These are phyloP conservation scores for Trichosporon inkin DNA, from an alignment of 1,284 basidiomycete species.

Conservation along the genomic window DNA sequence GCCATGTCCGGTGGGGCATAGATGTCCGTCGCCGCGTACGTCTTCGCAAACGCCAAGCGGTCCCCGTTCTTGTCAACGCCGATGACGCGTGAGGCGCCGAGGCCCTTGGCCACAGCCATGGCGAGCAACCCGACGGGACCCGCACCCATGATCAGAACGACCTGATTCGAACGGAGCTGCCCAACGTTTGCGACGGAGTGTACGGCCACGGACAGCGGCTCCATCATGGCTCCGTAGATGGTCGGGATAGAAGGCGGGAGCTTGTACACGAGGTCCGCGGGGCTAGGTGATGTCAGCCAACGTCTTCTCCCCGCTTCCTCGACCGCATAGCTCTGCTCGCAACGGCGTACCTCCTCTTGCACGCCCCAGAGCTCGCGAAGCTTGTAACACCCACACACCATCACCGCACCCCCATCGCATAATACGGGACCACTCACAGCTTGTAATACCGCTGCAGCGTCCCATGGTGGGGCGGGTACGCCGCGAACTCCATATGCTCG, in stretches of 20 bases:
- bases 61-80: constrained; percentile 75
- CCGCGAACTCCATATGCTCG: constrained; percentile 47
- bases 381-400: too few species aligned
- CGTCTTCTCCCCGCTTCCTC: not conserved
- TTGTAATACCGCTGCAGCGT: constrained; percentile 47
- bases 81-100: constrained; percentile 75
- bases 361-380: too few species aligned
- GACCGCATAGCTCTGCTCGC: too few species aligned
- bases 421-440: constrained; percentile 28
- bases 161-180: constrained; percentile 64
- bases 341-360: too few species aligned
- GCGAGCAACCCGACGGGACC: constrained; percentile 82
- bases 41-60: constrained; percentile 83
- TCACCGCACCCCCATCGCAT: not conserved
- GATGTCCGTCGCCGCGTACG: constrained; percentile 76
- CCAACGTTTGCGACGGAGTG: constrained; percentile 80
- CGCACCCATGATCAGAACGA: constrained; percentile 72
- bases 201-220: constrained; percentile 86
- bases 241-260: constrained; percentile 50
- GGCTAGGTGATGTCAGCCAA: constrained; percentile 25
- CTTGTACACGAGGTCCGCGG: constrained; percentile 44
- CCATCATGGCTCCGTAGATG: constrained; percentile 63
- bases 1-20: constrained; percentile 45
- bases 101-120: constrained; percentile 86
- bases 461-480: constrained; percentile 47